A percentile compares a stretch with the other conserved stretches of the same genome.
Evolutionary conservation across 306 rosid genomes (phyloP).

Genomic region (Phaseolus lunatus): DNA sequence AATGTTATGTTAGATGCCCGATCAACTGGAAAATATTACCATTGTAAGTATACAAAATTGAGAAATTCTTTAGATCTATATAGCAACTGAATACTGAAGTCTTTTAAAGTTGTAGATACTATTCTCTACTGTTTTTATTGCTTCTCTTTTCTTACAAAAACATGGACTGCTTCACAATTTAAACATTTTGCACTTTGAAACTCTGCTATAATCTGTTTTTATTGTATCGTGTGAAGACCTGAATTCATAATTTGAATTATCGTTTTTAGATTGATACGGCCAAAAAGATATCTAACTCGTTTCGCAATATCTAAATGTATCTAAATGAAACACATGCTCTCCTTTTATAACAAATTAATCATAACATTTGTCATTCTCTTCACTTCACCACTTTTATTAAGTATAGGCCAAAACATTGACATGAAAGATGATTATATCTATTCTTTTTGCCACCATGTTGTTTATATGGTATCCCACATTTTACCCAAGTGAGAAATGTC

Average conservation of each 20-base stretch:
- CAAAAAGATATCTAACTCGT: slow-evolving; percentile 17
- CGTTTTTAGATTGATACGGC: slow-evolving; percentile 14
- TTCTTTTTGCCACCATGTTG: not conserved
- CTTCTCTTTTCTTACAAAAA: slow-evolving; percentile 19
- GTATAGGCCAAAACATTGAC: slow-evolving; percentile 1
- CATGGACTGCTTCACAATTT: slow-evolving; percentile 9
- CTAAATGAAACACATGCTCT: slow-evolving; percentile 9
- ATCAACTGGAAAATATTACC: slow-evolving; percentile 98
- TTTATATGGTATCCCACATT: slow-evolving; percentile 8
- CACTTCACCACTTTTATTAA: not conserved
- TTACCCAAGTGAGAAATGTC: not conserved
- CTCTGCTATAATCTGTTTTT: slow-evolving; percentile 1
- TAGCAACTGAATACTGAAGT: not conserved
- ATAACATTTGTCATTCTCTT: slow-evolving; percentile 12
- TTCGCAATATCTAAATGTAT: slow-evolving; percentile 9
- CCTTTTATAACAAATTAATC: slow-evolving; percentile 29
- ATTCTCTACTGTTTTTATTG: slow-evolving; percentile 2
- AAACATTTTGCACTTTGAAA: slow-evolving; percentile 4
- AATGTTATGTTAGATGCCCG: slow-evolving; percentile 98
- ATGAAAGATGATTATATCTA: not conserved
- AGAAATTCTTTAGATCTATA: slow-evolving; percentile 12
- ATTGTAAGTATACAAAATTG: slow-evolving; percentile 67
- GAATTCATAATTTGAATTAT: slow-evolving; percentile 12
- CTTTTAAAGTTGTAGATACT: slow-evolving; percentile 19
- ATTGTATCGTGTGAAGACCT: slow-evolving; percentile 15